phyloP scores from a whole-genome alignment of 257 asterid genomes.

The Solanum etuberosum region DNA sequence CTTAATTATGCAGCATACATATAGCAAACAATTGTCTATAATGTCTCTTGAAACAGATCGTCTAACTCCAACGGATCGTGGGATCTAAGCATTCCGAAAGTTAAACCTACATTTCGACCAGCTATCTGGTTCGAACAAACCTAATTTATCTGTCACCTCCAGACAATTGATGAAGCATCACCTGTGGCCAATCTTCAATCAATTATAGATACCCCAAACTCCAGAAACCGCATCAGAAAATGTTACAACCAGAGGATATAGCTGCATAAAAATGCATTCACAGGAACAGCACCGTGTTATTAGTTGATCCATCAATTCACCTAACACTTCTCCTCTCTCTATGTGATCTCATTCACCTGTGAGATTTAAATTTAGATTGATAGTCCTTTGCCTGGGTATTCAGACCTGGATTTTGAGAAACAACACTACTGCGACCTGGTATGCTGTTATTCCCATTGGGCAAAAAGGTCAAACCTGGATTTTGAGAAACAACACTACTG shows the following conservation, averaged over 20 bases:
- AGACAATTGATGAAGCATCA: not conserved
- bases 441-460: constrained; percentile 12
- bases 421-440: constrained; percentile 12
- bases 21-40: not conserved
- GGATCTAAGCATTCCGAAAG: not conserved
- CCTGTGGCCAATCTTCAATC: not conserved
- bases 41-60: not conserved
- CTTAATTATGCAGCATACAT: not conserved
- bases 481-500: constrained; percentile 18
- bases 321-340: not conserved
- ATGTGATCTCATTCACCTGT: not conserved
- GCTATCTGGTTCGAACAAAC: not conserved
- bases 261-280: constrained; percentile 2
- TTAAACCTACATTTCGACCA: not conserved
- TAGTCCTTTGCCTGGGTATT: constrained; percentile 24
- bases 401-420: constrained; percentile 14
- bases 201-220: not conserved
- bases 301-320: not conserved
- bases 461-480: constrained; percentile 11
- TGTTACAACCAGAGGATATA: not conserved
- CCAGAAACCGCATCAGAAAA: not conserved
- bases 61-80: not conserved
- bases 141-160: not conserved
- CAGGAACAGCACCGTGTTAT: not conserved
- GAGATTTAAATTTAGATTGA: constrained; percentile 20